Evolutionary conservation across 108 stramenopile species (phyloP).

Genomic region (Pseudonitzschia pungens): DNA sequence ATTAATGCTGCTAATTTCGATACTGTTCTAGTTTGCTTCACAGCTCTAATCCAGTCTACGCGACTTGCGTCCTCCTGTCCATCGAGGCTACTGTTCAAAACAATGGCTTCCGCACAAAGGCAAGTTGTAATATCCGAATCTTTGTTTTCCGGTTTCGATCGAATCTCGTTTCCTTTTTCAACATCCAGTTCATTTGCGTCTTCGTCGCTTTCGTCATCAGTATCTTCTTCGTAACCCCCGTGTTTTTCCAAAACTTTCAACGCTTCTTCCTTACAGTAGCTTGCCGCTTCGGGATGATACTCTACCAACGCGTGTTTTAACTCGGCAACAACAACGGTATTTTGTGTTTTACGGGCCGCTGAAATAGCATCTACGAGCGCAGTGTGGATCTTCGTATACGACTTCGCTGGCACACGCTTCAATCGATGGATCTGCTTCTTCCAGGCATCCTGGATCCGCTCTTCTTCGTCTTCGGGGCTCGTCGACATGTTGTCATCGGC

Average conservation of each 20-base stretch:
- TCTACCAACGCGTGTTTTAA: constrained; percentile 63
- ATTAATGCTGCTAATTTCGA: constrained; percentile 63
- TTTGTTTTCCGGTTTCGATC: constrained; percentile 15
- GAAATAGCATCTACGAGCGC: constrained; percentile 69
- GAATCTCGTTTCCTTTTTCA: constrained; percentile 36
- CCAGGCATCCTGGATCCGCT: constrained; percentile 52
- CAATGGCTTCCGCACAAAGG: constrained; percentile 64
- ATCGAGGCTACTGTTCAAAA: constrained; percentile 69
- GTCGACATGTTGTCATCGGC: constrained; percentile 74
- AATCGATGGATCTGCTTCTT: constrained; percentile 70
- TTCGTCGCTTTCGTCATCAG: constrained; percentile 62
- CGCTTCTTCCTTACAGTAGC: constrained; percentile 62
- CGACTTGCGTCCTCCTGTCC: constrained; percentile 70
- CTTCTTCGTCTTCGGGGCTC: constrained; percentile 49
- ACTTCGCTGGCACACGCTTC: constrained; percentile 41
- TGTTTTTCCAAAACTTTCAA: constrained; percentile 61
- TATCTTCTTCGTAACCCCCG: constrained; percentile 62
- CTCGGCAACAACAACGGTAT: constrained; percentile 62
- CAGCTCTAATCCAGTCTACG: constrained; percentile 74
- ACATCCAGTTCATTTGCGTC: constrained; percentile 43
- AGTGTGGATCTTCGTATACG: constrained; percentile 57
- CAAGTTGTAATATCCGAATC: constrained; percentile 47
- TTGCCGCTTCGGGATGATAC: constrained; percentile 63
- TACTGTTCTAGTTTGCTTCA: constrained; percentile 67
- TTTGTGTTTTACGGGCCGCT: constrained; percentile 75